Conservation (phyloP, 345 rosid genomes). For the Aegle marmelos region DNA sequence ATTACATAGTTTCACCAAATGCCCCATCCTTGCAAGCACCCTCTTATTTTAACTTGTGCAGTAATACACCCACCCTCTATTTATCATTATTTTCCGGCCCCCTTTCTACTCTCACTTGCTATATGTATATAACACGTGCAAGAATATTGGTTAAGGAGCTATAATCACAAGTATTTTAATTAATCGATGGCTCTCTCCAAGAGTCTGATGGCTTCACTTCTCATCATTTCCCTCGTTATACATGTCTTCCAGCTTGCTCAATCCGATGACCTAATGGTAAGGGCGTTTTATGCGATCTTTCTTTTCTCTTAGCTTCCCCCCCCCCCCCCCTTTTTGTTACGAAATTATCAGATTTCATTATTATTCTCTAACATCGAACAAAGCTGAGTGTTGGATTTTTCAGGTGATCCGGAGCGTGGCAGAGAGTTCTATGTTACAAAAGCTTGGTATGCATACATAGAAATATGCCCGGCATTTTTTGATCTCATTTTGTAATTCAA, state of each 20-base stretch:
- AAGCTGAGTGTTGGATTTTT: background rate
- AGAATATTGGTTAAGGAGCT: background rate
- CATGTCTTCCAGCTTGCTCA: background rate
- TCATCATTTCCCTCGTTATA: background rate
- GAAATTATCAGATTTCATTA: no score
- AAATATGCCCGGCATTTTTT: no score
- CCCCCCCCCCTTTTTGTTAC: no score
- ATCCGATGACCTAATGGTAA: background rate
- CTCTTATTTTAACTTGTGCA: background rate
- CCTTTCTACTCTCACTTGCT: background rate
- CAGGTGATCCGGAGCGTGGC: background rate
- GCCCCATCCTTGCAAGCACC: background rate
- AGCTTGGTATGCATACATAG: background rate
- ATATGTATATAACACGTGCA: background rate
- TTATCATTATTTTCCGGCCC: no score
- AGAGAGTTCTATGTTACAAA: background rate
- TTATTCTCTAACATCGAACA: background rate
- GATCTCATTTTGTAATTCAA: background rate
- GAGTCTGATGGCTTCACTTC: background rate
- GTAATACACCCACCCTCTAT: background rate
- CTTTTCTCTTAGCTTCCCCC: no score
- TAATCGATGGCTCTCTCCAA: slow-evolving; percentile 5
- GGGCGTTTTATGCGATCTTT: background rate
- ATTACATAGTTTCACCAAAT: background rate
- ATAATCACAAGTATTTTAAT: no score